phyloP scores from a whole-genome alignment of 306 rosid species.

The Crotalaria pallida region DNA sequence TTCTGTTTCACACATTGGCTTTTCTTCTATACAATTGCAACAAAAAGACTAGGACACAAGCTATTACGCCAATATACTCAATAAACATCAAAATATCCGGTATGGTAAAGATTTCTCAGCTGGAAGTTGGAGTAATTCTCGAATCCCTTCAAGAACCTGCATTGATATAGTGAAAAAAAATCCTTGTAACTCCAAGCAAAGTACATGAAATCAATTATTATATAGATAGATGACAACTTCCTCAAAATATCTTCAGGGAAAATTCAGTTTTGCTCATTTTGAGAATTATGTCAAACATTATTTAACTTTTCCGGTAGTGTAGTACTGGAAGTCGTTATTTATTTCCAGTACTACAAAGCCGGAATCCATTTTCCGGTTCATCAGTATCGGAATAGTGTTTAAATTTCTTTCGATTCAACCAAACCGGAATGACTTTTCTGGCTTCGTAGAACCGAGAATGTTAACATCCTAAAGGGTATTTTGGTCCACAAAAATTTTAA shows the following conservation, averaged over 20 bases:
- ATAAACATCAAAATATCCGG: conserved; percentile 38
- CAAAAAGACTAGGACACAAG: background rate
- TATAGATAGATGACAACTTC: background rate
- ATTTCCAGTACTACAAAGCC: no score
- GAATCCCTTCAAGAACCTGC: conserved; percentile 90
- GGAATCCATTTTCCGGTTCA: no score
- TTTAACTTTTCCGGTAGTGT: no score
- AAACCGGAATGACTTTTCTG: no score
- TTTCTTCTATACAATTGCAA: background rate
- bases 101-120: conserved; percentile 57
- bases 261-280: background rate
- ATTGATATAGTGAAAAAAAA: conserved; percentile 3
- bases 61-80: background rate
- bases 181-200: background rate
- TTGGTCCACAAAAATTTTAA: no score
- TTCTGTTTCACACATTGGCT: background rate
- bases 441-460: no score
- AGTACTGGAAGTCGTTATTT: no score
- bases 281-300: background rate
- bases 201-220: background rate
- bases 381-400: no score
- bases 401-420: no score
- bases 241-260: background rate
- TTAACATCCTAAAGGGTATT: no score
- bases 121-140: conserved; percentile 73